Evolutionary conservation across 1,284 basidiomycete species (phyloP).

Genomic region (Coniferiporia weirii): DNA sequence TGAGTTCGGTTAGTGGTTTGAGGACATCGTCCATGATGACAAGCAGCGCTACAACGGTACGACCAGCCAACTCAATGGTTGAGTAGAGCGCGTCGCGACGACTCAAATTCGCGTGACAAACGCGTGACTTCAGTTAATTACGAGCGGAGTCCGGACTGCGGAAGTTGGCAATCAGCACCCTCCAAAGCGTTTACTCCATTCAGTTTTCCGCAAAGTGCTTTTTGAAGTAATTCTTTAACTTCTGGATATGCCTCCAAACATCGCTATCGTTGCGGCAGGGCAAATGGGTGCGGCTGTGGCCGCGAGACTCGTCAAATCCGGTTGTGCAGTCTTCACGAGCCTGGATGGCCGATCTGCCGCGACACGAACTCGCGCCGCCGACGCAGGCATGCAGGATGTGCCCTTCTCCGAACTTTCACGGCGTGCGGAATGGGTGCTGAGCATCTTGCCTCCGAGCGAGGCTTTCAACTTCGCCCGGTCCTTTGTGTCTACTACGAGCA

Average conservation of each 20-base stretch:
- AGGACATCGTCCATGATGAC: neutral
- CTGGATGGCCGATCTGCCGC: conserved; percentile 46
- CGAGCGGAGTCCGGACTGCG: neutral
- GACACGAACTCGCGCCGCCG: conserved; percentile 42
- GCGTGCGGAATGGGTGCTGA: conserved; percentile 44
- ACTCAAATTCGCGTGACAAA: neutral
- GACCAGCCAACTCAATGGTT: neutral
- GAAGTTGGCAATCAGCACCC: neutral
- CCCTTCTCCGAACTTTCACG: conserved; percentile 40
- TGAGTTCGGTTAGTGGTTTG: conserved; percentile 1
- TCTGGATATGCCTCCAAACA: conserved; percentile 2
- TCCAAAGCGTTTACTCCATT: neutral
- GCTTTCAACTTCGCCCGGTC: conserved; percentile 44
- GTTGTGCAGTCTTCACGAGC: conserved; percentile 46
- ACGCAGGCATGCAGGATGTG: conserved; percentile 49
- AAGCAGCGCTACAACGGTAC: neutral
- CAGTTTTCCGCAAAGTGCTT: no score
- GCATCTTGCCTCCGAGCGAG: conserved; percentile 53
- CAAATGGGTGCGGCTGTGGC: conserved; percentile 43
- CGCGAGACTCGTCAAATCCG: conserved; percentile 34
- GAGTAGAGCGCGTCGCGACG: neutral
- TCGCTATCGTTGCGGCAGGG: conserved; percentile 30
- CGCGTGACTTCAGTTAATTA: neutral
- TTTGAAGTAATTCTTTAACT: neutral
- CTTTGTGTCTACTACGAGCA: conserved; percentile 29